Conservation (phyloP, 1,284 basidiomycete genomes). For the Vanrija pseudolonga region DNA sequence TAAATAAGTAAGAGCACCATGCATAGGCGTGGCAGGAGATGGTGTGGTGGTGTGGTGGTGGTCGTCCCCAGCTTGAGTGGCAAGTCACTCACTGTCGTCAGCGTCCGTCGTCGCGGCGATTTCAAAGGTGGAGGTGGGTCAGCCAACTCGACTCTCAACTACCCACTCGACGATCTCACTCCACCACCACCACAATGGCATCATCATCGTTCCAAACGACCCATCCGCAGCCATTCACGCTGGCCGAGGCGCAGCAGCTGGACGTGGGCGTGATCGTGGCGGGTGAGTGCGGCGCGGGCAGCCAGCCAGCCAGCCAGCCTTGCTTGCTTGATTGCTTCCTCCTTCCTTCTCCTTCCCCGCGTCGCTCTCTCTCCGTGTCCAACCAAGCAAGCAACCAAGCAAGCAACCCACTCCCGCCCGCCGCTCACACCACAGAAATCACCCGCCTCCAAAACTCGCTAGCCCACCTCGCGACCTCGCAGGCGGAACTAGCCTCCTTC, state of each 20-base stretch:
- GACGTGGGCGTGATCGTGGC: constrained; percentile 66
- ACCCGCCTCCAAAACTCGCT: constrained; percentile 69
- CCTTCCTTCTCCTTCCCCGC: not conserved
- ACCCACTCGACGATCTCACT: not conserved
- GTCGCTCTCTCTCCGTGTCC: too few relatives aligned
- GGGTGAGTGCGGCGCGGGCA: constrained; percentile 51
- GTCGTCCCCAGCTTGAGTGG: too few relatives aligned
- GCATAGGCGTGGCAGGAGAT: too few relatives aligned
- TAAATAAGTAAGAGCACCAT: too few relatives aligned
- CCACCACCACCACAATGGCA: not conserved
- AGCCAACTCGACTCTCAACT: too few relatives aligned
- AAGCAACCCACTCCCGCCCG: not conserved
- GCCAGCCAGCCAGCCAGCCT: not conserved
- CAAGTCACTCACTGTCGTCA: too few relatives aligned
- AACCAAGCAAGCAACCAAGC: too few relatives aligned
- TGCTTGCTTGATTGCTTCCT: not conserved
- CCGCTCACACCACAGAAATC: constrained; percentile 58
- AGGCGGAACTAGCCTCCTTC: constrained; percentile 57
- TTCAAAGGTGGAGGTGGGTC: too few relatives aligned
- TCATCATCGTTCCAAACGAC: constrained; percentile 55
- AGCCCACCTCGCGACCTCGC: constrained; percentile 61
- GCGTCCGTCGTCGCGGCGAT: too few relatives aligned
- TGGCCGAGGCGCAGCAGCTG: constrained; percentile 62
- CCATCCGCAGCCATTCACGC: constrained; percentile 69
- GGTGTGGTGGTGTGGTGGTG: too few relatives aligned